Base-by-base conservation (phyloP, 2,329 filamentous ascomycete species). In the Coniochaeta sp. region DNA sequence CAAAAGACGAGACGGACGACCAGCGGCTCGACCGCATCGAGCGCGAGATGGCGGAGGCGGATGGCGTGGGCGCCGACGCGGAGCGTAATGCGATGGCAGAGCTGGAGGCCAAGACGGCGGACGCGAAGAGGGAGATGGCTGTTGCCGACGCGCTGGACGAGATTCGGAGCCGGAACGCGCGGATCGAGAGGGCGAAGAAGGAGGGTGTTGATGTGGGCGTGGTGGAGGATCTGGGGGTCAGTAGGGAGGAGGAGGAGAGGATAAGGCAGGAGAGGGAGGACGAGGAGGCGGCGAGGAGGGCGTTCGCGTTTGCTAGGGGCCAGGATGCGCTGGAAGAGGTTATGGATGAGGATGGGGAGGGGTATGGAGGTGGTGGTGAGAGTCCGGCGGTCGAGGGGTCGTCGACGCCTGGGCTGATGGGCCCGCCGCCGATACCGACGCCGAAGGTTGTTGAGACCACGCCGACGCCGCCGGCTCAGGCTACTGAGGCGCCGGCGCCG, bases 141-240 rank as follows among this genome's bases (percentile, higher is more conserved):
- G 89, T 96, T 42, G 94, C 94, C 2, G 94, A 99, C 73, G 92
- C 91, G 7, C 72, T 99, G 51, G 94, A 99, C 67, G 91, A 96
- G 71, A 96, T 99, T 52, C 78, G 92, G 52, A 92, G 89, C 50
- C 76, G 92, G 57, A 99, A 99, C 71, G 94, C 94, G 7, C 78
- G 91, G 56, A 83, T 94, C 48, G 89, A 95, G 67, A 79, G 87
- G 57, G 86, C 85, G 8, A 81, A 83, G 52, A 82, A 83, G 62
- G 84, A 89, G 54, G 83, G 82, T 3, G 74, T 82, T 3, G 82
- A 85, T 52, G 71, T 74, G 10, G 66, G 64, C 26, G 77, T 81
- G 6, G 74, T 77, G 3, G 73, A 12, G 35, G 8, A 24, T 9
- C 28, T 82, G 1, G 38, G 38, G 6, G 72, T 77, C 51, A 65